Percentiles rank a stretch among this genome's conserved stretches.
phyloP scores from a whole-genome alignment of 2,329 filamentous ascomycete genomes.

The Lasiodiplodia citricola region DNA sequence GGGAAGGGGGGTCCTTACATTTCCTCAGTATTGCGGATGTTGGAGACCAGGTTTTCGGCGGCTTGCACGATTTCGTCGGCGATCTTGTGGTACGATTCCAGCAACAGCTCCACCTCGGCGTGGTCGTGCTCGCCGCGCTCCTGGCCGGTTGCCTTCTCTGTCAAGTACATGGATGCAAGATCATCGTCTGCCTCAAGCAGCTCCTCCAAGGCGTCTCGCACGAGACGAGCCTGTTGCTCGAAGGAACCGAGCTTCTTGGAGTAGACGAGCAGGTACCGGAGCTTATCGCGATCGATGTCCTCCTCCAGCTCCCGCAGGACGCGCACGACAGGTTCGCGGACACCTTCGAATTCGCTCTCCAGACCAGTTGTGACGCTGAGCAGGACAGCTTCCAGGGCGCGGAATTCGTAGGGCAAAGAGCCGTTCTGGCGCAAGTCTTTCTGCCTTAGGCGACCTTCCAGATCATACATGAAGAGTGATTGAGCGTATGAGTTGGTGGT shows the following conservation, averaged over 20 bases:
- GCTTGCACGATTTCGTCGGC: slow-evolving; percentile 98
- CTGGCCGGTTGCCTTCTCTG: slow-evolving; percentile 79
- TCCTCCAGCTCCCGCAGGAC: slow-evolving; percentile 91
- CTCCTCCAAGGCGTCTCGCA: slow-evolving; percentile 93
- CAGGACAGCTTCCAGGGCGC: slow-evolving; percentile 91
- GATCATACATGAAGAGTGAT: slow-evolving; percentile 95
- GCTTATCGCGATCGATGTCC: slow-evolving; percentile 93
- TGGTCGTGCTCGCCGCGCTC: slow-evolving; percentile 82
- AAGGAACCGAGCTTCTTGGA: slow-evolving; percentile 97
- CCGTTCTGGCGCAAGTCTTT: slow-evolving; percentile 62
- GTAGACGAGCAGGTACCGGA: slow-evolving; percentile 87
- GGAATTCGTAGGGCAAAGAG: slow-evolving; percentile 88
- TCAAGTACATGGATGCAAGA: slow-evolving; percentile 91
- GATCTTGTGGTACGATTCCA: slow-evolving; percentile 97
- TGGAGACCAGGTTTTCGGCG: slow-evolving; percentile 87
- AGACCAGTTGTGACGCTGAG: slow-evolving; percentile 91
- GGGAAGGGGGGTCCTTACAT: slow-evolving; percentile 63
- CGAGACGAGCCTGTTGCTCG: slow-evolving; percentile 93
- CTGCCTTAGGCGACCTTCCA: slow-evolving; percentile 89
- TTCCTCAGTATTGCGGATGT: slow-evolving; percentile 97
- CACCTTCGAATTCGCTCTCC: slow-evolving; percentile 92
- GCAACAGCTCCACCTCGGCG: slow-evolving; percentile 93
- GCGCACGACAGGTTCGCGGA: slow-evolving; percentile 88
- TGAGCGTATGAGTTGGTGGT: slow-evolving; percentile 94
- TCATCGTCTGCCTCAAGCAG: slow-evolving; percentile 96